These are phyloP conservation scores for Discostella stelligera DNA, from an alignment of 352 stramenopile species.

Conservation along the genomic window DNA sequence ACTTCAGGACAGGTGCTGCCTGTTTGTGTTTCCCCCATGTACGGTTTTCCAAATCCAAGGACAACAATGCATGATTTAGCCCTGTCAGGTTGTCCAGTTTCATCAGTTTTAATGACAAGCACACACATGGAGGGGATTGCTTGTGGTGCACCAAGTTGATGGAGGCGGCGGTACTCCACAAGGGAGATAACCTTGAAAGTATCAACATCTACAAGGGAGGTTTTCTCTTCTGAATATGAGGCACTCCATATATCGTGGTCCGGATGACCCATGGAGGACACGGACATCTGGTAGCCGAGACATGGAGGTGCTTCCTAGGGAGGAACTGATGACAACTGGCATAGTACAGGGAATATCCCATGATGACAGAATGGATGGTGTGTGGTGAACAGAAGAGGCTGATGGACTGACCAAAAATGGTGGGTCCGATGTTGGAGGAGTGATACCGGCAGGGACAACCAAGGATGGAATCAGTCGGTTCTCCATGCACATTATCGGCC, in stretches of 20 bases:
- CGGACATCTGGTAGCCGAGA: not conserved
- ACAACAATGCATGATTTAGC: slow-evolving; percentile 56
- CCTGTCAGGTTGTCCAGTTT: slow-evolving; percentile 27
- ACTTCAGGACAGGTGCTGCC: slow-evolving; percentile 18
- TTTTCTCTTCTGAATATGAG: slow-evolving; percentile 27
- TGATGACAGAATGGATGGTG: not conserved
- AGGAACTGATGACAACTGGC: not conserved
- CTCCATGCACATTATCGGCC: not conserved
- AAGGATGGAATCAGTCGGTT: slow-evolving; percentile 2
- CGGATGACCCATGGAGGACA: slow-evolving; percentile 18
- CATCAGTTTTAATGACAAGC: slow-evolving; percentile 42
- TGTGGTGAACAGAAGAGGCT: not conserved
- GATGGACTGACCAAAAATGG: not conserved
- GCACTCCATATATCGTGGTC: slow-evolving; percentile 20
- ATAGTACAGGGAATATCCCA: not conserved
- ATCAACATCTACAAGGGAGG: not conserved
- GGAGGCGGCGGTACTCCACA: not conserved
- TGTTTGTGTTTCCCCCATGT: slow-evolving; percentile 10
- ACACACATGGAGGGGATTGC: slow-evolving; percentile 44
- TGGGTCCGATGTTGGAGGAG: not conserved
- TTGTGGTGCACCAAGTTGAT: not conserved
- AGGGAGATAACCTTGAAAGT: slow-evolving; percentile 10
- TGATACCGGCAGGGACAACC: not conserved
- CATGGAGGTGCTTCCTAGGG: not conserved
- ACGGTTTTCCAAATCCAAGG: slow-evolving; percentile 11